These are phyloP conservation scores for Fibroporia radiculosa DNA, from an alignment of 768 basidiomycete genomes.

Conservation along the genomic window DNA sequence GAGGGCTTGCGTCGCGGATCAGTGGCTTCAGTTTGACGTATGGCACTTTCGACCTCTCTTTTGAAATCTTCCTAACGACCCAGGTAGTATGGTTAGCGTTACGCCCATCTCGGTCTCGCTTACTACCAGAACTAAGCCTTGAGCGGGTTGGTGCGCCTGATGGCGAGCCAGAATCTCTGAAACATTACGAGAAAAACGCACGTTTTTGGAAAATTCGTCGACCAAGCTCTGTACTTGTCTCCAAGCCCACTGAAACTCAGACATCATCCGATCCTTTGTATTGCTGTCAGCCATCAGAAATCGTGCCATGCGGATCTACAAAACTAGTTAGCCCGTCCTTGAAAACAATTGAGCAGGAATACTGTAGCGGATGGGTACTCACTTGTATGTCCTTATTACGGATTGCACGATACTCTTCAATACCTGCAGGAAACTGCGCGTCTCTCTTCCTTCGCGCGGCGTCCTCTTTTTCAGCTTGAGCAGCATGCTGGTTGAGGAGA, in stretches of 20 bases:
- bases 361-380: too few species aligned
- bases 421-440: conserved; percentile 25
- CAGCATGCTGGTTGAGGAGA: conserved; percentile 11
- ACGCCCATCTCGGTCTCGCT: too few species aligned
- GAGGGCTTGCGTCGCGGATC: conserved; percentile 11
- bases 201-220: conserved; percentile 32
- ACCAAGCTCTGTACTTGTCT: conserved; percentile 38
- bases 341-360: too few species aligned
- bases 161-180: too few species aligned
- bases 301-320: conserved; percentile 40
- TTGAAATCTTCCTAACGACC: conserved; percentile 7
- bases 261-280: conserved; percentile 39
- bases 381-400: conserved; percentile 28
- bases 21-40: conserved; percentile 8
- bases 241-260: conserved; percentile 45
- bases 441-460: conserved; percentile 21
- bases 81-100: too few species aligned
- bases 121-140: too few species aligned
- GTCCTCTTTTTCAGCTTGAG: conserved; percentile 15
- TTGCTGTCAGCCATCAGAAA: conserved; percentile 28
- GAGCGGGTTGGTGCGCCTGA: too few species aligned
- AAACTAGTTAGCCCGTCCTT: too few species aligned
- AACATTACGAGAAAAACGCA: too few species aligned
- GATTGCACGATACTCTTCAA: conserved; percentile 24
- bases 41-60: background rate